Evolutionary conservation across 2,329 filamentous ascomycete species (phyloP), one percentile per base, ranked within the genome.

Genomic region (Sporothrix dimorphospora): DNA sequence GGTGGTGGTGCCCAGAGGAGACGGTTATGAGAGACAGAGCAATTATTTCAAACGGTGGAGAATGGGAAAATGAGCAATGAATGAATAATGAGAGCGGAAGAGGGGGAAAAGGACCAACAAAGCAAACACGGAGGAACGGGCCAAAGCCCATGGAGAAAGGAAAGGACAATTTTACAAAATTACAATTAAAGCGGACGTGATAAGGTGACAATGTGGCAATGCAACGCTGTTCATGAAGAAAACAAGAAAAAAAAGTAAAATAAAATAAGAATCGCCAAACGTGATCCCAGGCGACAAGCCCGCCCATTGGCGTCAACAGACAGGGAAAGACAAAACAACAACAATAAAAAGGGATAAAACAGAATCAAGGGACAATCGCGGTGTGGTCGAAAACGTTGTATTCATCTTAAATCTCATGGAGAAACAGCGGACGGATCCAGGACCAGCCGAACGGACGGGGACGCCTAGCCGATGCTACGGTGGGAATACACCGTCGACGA

Each of bases 1-100:
- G 42, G 63, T 47, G 14, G 14, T 24, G 63, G 24, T 66, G 42
- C 16, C 63, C 49, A 30, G 42, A 49, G 24, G 16, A 4, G 24
- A 30, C 24, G 9, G 14, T 49, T 66, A 14, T 66, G 34, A 69
- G 34, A 69, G 49, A 45, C 49, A 69, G n/a, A 55, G 51, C 34
- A 59, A 57, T 34, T 34, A 34, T 66, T 66, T 49, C 42, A 66
- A 55, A 69, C 51, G 67, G 51, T 42, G 49, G 51, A 69, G 67
- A 69, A 66, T 49, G 27, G 27, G 34, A 69, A 57, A 27, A 69
- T 27, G n/a, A 69, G 42, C 34, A 57, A 42, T 45, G 51, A 57
- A 42, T 45, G 51, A 27, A 45, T 59, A 34, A 21, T 16, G 38
- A 57, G 12, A 45, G 59, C 38, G 12, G 21, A 65, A 45, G 38